A percentile compares a stretch with the other conserved stretches of the same genome.
These are phyloP conservation scores for Bifiguratus adelaidae DNA, from an alignment of 192 early-diverging fungal species.

Conservation along the genomic window DNA sequence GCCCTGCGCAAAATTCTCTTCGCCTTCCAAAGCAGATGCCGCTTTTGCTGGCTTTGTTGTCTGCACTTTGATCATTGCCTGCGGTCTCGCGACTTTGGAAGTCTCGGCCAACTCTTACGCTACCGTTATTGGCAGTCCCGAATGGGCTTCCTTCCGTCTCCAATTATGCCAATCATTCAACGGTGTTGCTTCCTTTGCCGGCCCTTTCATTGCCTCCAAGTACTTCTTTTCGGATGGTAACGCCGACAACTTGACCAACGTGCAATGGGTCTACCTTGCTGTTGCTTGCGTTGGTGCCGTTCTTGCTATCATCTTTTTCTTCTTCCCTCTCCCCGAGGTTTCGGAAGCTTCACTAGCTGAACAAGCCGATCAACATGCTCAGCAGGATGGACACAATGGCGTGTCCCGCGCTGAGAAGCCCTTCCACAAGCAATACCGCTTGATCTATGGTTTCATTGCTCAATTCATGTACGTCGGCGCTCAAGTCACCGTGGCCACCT, in stretches of 20 bases:
- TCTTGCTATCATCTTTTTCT: slow-evolving; percentile 12
- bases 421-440: background rate
- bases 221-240: slow-evolving; percentile 16
- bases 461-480: slow-evolving; percentile 21
- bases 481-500: slow-evolving; percentile 18
- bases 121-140: slow-evolving; percentile 9
- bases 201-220: slow-evolving; percentile 19
- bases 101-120: slow-evolving; percentile 22
- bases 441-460: slow-evolving; percentile 4
- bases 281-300: too few species aligned
- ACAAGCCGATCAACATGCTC: too few species aligned
- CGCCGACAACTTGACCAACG: slow-evolving; percentile 4
- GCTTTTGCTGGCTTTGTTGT: slow-evolving; percentile 19
- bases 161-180: slow-evolving; percentile 20
- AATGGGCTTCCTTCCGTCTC: slow-evolving; percentile 11
- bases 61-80: slow-evolving; percentile 21
- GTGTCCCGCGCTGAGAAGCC: too few species aligned
- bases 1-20: slow-evolving; percentile 1
- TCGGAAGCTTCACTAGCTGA: slow-evolving; percentile 25
- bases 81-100: slow-evolving; percentile 18
- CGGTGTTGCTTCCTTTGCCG: slow-evolving; percentile 12
- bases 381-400: too few species aligned
- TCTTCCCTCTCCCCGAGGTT: slow-evolving; percentile 22
- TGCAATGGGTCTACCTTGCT: slow-evolving; percentile 19
- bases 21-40: too few species aligned